These are phyloP conservation scores for Hygrophila difformis DNA, from an alignment of 257 asterid genomes.

Conservation along the genomic window DNA sequence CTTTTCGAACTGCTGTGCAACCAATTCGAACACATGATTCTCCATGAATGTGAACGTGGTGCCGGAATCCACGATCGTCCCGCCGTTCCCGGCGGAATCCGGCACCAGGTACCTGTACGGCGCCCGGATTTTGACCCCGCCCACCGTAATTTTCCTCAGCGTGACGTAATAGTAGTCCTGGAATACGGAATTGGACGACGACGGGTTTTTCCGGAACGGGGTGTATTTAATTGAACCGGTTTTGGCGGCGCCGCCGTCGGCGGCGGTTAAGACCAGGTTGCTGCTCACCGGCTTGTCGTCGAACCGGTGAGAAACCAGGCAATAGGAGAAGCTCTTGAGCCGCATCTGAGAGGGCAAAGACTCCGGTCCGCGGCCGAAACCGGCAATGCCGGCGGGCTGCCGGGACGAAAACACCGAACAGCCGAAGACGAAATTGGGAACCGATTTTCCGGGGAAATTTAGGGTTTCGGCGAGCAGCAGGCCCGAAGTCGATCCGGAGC, in stretches of 20 bases:
- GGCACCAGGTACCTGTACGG: conserved; percentile 34
- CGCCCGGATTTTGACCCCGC: conserved; percentile 31
- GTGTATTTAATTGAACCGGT: conserved; percentile 22
- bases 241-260: conserved; percentile 2
- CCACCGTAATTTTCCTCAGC: conserved; percentile 38
- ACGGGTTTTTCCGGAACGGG: conserved; percentile 28
- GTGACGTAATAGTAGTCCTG: conserved; percentile 36
- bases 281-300: conserved; percentile 35
- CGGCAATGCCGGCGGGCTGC: conserved; percentile 45
- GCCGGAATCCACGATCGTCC: conserved; percentile 53
- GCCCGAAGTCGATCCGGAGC: conserved; percentile 46
- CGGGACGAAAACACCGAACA: conserved; percentile 32
- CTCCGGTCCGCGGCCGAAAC: conserved; percentile 47
- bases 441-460: conserved; percentile 12
- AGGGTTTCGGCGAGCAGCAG: conserved; percentile 30
- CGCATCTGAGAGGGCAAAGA: conserved; percentile 43
- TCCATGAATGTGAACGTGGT: conserved; percentile 44
- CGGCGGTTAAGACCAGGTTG: conserved; percentile 22
- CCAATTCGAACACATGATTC: conserved; percentile 14
- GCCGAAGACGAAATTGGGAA: conserved; percentile 29
- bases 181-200: conserved; percentile 18
- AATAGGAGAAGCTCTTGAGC: conserved; percentile 40
- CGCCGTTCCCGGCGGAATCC: conserved; percentile 40
- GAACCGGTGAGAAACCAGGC: conserved; percentile 39
- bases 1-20: conserved; percentile 33